Base-by-base conservation (phyloP, 768 basidiomycete genomes). In the Leccinum fibrillosum region DNA sequence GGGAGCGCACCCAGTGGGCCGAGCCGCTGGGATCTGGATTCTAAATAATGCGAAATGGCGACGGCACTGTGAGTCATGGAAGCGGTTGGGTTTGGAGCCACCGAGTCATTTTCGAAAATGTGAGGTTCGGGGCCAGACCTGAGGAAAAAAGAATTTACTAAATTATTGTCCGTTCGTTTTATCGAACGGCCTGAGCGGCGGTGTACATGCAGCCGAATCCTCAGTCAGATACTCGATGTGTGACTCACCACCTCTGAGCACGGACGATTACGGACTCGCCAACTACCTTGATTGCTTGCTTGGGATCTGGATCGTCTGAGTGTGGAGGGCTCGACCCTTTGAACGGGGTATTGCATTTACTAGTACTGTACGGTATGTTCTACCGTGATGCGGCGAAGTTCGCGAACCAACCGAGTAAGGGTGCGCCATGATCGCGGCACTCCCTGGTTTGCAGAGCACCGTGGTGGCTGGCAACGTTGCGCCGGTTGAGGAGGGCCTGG, bases 401-500 rank as follows among this genome's bases (percentile, higher is more conserved):
- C 34, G 55, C 49, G 45, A 50, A 49, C 21, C 30, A 26, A 53
- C 37, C 45, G 32, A 59, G 23, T 26, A 54, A 54, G 62, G 48
- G 53, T 53, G 48, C n/a, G 42, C 42, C 42, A 44, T 44, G n/a
- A 44, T 51, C 53, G 57, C 26, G 52, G 55, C 37, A 19, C 34
- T 26, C 42, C 26, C 56, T 51, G 30, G 23, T 50, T 47, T 32
- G 49, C 28, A 57, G 48, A 49, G 52, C 49, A 28, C 44, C 49
- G 26, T 52, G 42, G 51, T 44, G 19, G 28, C 48, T 32, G 15
- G 45, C n/a, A 42, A 42, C 39, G 39, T 44, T 44, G 42, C 19
- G 42, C 5, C 15, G n/a, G 25, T 47, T 28, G 12, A 49, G 21
- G 21, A 48, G 23, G 47, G 21, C 15, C 47, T 42, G 10, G 42